Conservation (phyloP, 139 green algal genomes). For the Chlamydomonas incerta region DNA sequence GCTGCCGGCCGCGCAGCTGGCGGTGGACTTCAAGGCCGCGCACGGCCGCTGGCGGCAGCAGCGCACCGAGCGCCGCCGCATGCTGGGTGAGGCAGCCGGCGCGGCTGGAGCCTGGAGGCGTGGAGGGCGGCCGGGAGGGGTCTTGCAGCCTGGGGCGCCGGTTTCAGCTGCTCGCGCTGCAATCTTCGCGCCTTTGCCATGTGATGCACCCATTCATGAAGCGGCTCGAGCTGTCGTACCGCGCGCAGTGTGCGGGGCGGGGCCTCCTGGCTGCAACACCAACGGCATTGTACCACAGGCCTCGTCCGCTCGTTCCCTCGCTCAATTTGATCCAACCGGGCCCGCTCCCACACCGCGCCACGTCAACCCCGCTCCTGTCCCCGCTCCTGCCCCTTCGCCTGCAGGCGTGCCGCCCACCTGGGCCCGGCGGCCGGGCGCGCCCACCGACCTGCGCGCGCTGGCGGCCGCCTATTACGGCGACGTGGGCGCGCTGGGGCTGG, state of each 20-base stretch:
- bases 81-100: slow-evolving; percentile 29
- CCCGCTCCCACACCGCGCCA: not conserved
- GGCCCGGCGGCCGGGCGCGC: slow-evolving; percentile 49
- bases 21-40: not conserved
- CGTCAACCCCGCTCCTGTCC: not conserved
- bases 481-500: not conserved
- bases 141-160: too few relatives aligned
- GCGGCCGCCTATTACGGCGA: slow-evolving; percentile 17
- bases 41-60: slow-evolving; percentile 25
- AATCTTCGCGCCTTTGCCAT: too few relatives aligned
- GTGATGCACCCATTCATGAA: too few relatives aligned
- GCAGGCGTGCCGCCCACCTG: slow-evolving; percentile 74
- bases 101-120: too few relatives aligned
- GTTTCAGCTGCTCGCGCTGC: too few relatives aligned
- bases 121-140: too few relatives aligned
- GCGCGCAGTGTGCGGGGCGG: too few relatives aligned
- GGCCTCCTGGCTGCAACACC: too few relatives aligned
- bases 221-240: too few relatives aligned
- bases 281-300: too few relatives aligned
- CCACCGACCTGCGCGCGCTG: slow-evolving; percentile 11
- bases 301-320: too few relatives aligned
- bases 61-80: not conserved
- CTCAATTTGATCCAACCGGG: too few relatives aligned
- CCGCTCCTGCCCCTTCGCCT: not conserved
- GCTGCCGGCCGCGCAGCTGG: slow-evolving; percentile 8